Conservation (phyloP, 2,329 filamentous ascomycete genomes). For the Harringtonia aguacate region DNA sequence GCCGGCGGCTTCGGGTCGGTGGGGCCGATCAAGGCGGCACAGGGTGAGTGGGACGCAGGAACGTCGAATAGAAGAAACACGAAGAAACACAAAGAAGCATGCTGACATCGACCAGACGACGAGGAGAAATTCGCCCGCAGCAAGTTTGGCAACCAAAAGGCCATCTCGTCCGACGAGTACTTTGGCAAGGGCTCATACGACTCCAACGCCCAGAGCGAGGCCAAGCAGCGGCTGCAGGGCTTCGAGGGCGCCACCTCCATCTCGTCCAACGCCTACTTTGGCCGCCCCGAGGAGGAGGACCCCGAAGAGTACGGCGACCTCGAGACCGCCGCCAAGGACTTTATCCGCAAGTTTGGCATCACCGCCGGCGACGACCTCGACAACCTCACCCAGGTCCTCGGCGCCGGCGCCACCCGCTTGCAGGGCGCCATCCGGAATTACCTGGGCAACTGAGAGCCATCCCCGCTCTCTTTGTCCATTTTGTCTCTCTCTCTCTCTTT, state of each 20-base stretch:
- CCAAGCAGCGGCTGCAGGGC: slow-evolving; percentile 75
- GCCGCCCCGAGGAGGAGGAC: slow-evolving; percentile 67
- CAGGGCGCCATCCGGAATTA: slow-evolving; percentile 65
- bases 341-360: slow-evolving; percentile 88
- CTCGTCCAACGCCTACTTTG: slow-evolving; percentile 96
- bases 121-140: slow-evolving; percentile 71
- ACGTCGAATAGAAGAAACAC: too few species aligned
- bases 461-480: not conserved
- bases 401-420: slow-evolving; percentile 74
- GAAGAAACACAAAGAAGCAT: too few species aligned
- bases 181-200: slow-evolving; percentile 88
- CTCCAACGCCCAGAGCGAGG: slow-evolving; percentile 68
- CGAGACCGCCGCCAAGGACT: slow-evolving; percentile 90
- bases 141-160: slow-evolving; percentile 89
- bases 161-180: slow-evolving; percentile 96
- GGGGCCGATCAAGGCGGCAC: slow-evolving; percentile 58
- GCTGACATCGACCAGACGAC: too few species aligned
- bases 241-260: slow-evolving; percentile 91
- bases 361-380: slow-evolving; percentile 94
- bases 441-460: slow-evolving; percentile 38
- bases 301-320: slow-evolving; percentile 80
- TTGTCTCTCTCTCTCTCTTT: not conserved
- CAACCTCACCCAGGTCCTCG: slow-evolving; percentile 71
- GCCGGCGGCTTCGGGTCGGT: slow-evolving; percentile 82
- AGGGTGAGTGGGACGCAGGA: slow-evolving; percentile 32